Base-by-base conservation (phyloP, 208 protist genomes). In the Acanthamoeba castellanii region DNA sequence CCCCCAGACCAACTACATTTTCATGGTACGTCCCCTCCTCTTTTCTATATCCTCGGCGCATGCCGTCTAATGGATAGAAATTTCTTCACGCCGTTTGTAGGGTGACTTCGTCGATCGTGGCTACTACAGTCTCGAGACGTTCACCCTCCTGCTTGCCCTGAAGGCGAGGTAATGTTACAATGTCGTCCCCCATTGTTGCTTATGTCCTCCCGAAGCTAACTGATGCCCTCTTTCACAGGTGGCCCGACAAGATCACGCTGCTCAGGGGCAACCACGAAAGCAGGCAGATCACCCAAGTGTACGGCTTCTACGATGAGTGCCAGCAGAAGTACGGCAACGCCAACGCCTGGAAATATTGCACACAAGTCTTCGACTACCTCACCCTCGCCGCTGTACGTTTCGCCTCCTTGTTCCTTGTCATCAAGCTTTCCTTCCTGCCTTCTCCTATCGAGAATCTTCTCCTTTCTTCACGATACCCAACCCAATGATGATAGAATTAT, bases 241-340 rank as follows among this genome's bases (percentile, higher is more conserved):
- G 99, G 50, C 98, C 98, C 52, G 95, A 98, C 47, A 94, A 97
- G 76, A 98, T 99, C 59, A 98, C 98, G n/a, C 94, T 99, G 3
- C 92, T 99, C 8, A 95, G 99, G 64, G 99, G 99, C 27, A 99
- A 99, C 94, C 99, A 99, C 96, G 99, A 99, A 94, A 98, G 94
- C 50, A 93, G 98, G 68, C 98, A 99, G 93, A 99, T 99, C 90
- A 99, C 98, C 14, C 98, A 99, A 94, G 98, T 98, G 6, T 99
- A 99, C 95, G 98, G 98, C 52, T 99, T 99, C 90, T 99, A 98
- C 91, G 97, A 98, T 82, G 98, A 99, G 94, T 98, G 98, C 72
- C 91, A 97, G 93, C 89, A 96, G 68, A 99, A 99, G 89, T 99
- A 99, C 89, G 98, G 98, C 45, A 98, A 98, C 96, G 96, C 97